Percentiles rank a stretch among this genome's conserved stretches.
phyloP scores from a whole-genome alignment of 345 rosid genomes.

The Durio zibethinus region DNA sequence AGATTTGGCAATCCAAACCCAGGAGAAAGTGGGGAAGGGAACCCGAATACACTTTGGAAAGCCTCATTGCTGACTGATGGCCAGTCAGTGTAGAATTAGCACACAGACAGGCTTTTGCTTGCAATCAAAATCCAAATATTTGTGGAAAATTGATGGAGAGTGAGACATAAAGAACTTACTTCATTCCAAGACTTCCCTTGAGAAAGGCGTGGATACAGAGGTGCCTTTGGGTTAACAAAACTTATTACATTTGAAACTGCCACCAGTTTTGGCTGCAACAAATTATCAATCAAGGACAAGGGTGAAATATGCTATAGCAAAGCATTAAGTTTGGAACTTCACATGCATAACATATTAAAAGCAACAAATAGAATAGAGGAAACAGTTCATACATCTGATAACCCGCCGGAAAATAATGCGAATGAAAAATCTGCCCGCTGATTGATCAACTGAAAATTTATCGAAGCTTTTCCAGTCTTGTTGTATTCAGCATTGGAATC shows the following conservation, averaged over 20 bases:
- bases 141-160: neutral
- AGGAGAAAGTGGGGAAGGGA: neutral
- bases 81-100: neutral
- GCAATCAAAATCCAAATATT: neutral
- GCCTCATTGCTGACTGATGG: neutral
- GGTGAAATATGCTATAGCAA: neutral
- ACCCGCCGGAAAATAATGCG: slow-evolving; percentile 54
- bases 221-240: slow-evolving; percentile 43
- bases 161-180: slow-evolving; percentile 23
- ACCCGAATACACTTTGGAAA: neutral
- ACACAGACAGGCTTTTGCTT: neutral
- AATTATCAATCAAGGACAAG: neutral
- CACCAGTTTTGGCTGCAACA: slow-evolving; percentile 40
- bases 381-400: slow-evolving; percentile 39
- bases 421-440: slow-evolving; percentile 67
- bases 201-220: slow-evolving; percentile 44
- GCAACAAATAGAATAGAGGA: neutral
- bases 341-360: neutral
- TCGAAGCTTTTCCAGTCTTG: slow-evolving; percentile 41
- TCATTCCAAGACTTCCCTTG: slow-evolving; percentile 50
- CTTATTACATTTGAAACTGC: slow-evolving; percentile 32
- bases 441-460: slow-evolving; percentile 55
- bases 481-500: slow-evolving; percentile 35
- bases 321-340: neutral
- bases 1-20: neutral